These are phyloP conservation scores for Clitopilus passeckerianus DNA, from an alignment of 768 basidiomycete species.

Conservation along the genomic window DNA sequence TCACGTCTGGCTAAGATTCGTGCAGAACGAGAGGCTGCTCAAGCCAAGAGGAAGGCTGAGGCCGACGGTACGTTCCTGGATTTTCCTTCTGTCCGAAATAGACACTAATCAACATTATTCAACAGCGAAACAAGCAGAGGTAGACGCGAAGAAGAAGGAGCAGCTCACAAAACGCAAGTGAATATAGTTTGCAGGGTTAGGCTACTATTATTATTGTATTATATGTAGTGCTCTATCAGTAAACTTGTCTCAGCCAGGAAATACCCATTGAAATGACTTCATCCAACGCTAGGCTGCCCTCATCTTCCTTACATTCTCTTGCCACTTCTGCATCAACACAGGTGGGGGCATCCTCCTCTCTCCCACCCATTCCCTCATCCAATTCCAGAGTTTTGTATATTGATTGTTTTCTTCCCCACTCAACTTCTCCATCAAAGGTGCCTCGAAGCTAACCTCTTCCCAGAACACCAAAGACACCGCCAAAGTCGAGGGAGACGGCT, in stretches of 20 bases:
- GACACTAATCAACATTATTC: not conserved
- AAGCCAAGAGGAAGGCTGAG: constrained; percentile 85
- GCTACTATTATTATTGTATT: not conserved
- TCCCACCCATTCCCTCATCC: constrained; percentile 60
- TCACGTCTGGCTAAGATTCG: constrained; percentile 81
- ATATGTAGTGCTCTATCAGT: not conserved
- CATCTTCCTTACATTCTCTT: not conserved
- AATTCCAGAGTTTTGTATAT: constrained; percentile 40
- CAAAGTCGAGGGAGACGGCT: constrained; percentile 51
- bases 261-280: not conserved
- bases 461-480: constrained; percentile 64
- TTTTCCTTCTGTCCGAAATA: not conserved
- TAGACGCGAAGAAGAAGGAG: constrained; percentile 56
- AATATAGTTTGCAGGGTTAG: constrained; percentile 1
- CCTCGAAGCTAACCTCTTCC: constrained; percentile 61
- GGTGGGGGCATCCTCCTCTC: constrained; percentile 37
- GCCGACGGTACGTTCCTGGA: constrained; percentile 56
- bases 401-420: constrained; percentile 29
- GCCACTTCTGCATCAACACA: constrained; percentile 14
- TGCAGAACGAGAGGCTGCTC: constrained; percentile 83
- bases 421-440: constrained; percentile 49
- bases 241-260: not conserved
- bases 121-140: constrained; percentile 60
- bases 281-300: not conserved
- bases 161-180: constrained; percentile 23